Evolutionary conservation across 257 asterid genomes (phyloP), one percentile per base, ranked within the genome.

Genomic region (Forsythia suspensa): DNA sequence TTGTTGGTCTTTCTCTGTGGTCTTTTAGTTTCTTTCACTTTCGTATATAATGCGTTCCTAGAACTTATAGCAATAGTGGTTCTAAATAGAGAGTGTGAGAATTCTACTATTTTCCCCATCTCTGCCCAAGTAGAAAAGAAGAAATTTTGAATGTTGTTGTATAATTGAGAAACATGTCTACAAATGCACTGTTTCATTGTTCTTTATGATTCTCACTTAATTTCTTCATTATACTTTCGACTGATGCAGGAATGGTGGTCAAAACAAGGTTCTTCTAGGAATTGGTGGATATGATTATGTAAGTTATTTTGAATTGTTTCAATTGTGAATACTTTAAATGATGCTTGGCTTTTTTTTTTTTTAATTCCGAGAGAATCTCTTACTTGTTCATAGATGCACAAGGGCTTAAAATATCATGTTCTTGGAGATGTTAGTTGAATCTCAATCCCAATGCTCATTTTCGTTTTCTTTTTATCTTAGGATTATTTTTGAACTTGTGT

Each of bases 221-320:
- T 15, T 61, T 61, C 38, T 42, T 71, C 39, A n/a, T 8, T 12
- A 72, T 44, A 52, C 61, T 48, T 8, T 69, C 68, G 46, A 18
- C 4, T 34, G 6, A 59, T 76, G 77, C 79, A 81, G 82, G 78
- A 48, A 8, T 34, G 15, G 38, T 24, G 75, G 41, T 59, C 74
- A 44, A 43, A 79, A 44, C 69, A 82, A 82, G 34, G 76, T 85
- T 70, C 86, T 85, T 59, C 73, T 85, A n/a, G 88, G 88, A 57
- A 61, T 85, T 71, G 87, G 83, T 71, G 87, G 89, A 82, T 72
- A 48, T 85, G 24, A 74, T 71, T 78, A 72, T 81, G 87, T 82
- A 78, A 82, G 87, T 77, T 80, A 57, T 42, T 12, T 59, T 24
- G 24, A 24, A 24, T 24, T 24, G 24, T 24, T 24, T 48, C 40